Conservation (phyloP, 1,284 basidiomycete species). For the Boletus sp. region DNA sequence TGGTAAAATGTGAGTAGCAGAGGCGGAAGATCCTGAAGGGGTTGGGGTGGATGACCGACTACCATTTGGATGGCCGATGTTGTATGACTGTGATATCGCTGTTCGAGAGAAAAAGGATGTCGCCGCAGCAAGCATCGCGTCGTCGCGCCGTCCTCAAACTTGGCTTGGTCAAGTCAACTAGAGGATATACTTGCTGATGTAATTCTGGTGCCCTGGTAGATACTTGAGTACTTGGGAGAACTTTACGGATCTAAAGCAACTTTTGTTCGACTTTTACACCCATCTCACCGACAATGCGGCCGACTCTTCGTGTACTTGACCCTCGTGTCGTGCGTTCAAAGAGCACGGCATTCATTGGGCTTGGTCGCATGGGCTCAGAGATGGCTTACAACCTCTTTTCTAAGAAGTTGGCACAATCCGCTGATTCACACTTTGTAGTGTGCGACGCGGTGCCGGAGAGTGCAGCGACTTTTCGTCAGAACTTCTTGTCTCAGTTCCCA, state of each 20-base stretch:
- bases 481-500: slow-evolving; percentile 55
- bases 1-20: slow-evolving; percentile 37
- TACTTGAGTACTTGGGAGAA: no score
- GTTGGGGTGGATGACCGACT: slow-evolving; percentile 64
- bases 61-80: slow-evolving; percentile 47
- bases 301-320: slow-evolving; percentile 39
- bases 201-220: no score
- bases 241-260: slow-evolving; percentile 5
- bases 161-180: background rate
- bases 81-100: slow-evolving; percentile 82
- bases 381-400: slow-evolving; percentile 84
- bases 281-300: slow-evolving; percentile 27
- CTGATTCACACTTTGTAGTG: slow-evolving; percentile 60
- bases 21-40: slow-evolving; percentile 43
- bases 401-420: slow-evolving; percentile 48
- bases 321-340: slow-evolving; percentile 38
- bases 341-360: slow-evolving; percentile 72
- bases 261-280: background rate
- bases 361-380: slow-evolving; percentile 79
- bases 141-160: background rate
- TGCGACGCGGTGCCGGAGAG: slow-evolving; percentile 71
- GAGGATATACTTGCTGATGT: slow-evolving; percentile 16
- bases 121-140: slow-evolving; percentile 79
- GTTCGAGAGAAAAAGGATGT: slow-evolving; percentile 87
- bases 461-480: slow-evolving; percentile 52